These are phyloP conservation scores for Collybiopsis luxurians DNA, from an alignment of 768 basidiomycete genomes.

Conservation along the genomic window DNA sequence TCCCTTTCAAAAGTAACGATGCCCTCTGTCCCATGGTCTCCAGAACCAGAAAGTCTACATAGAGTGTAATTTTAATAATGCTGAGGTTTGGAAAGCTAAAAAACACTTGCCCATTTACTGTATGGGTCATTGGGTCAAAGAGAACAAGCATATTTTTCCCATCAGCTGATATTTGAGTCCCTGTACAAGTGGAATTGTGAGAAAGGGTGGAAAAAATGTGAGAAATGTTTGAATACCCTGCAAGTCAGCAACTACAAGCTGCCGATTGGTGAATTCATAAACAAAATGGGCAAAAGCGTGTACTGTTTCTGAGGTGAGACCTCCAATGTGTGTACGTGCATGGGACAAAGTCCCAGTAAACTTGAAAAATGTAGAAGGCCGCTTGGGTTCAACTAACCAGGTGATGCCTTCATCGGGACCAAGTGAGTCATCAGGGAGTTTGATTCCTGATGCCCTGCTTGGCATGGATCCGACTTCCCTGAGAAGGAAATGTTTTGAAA, in stretches of 20 bases:
- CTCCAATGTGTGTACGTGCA: not conserved
- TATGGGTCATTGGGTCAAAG: slow-evolving; percentile 15
- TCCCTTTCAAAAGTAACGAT: too few species aligned
- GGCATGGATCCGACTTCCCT: too few species aligned
- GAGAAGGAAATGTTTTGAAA: too few species aligned
- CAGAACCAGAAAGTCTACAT: too few species aligned
- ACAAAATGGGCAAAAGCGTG: slow-evolving; percentile 15
- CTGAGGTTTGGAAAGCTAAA: too few species aligned
- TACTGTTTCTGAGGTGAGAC: slow-evolving; percentile 6
- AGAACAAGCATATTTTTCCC: not conserved
- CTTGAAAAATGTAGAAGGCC: slow-evolving; percentile 3
- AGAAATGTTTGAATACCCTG: slow-evolving; percentile 8
- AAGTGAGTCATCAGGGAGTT: not conserved
- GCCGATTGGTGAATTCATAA: slow-evolving; percentile 4
- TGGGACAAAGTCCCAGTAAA: slow-evolving; percentile 13
- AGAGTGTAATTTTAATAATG: too few species aligned
- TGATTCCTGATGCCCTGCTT: too few species aligned
- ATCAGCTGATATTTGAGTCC: slow-evolving; percentile 9
- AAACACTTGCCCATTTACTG: slow-evolving; percentile 8
- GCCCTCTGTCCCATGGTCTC: too few species aligned
- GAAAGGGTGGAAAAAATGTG: not conserved
- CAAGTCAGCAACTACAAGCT: slow-evolving; percentile 11
- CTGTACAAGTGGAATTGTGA: not conserved
- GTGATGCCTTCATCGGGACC: slow-evolving; percentile 8
- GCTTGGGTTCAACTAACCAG: slow-evolving; percentile 13